Evolutionary conservation across 176 grass and related monocot species (phyloP).

Genomic region (Oryza longistaminata): DNA sequence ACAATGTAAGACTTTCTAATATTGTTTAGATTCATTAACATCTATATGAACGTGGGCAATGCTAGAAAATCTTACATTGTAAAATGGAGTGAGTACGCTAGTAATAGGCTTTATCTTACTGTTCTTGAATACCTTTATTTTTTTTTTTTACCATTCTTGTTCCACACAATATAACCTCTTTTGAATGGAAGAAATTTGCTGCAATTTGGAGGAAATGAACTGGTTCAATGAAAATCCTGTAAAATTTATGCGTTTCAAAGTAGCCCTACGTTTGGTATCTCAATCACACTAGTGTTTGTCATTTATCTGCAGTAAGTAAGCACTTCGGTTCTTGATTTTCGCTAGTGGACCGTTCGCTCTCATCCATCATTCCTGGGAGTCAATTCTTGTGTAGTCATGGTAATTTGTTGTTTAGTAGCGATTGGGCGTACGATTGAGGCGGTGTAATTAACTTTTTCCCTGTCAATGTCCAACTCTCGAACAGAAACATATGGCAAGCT

Average conservation of each 20-base stretch:
- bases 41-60: too few relatives aligned
- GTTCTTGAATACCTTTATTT: not conserved
- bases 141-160: not conserved
- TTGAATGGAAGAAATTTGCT: too few relatives aligned
- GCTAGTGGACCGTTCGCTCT: not conserved
- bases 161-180: not conserved
- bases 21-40: too few relatives aligned
- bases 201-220: too few relatives aligned
- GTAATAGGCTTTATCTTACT: not conserved
- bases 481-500: conserved; percentile 91
- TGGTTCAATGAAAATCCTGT: too few relatives aligned
- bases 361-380: not conserved
- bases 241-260: too few relatives aligned
- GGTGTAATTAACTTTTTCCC: not conserved
- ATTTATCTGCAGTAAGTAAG: not conserved
- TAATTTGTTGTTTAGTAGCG: not conserved
- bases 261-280: not conserved
- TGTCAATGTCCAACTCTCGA: not conserved
- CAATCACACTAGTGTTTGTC: not conserved
- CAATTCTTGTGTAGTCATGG: not conserved
- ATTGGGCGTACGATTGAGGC: not conserved
- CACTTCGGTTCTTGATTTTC: not conserved
- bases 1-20: too few relatives aligned
- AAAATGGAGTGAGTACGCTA: not conserved
- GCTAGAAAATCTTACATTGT: too few relatives aligned